Conservation (phyloP, 371 early-diverging fungal genomes). For the Parasitella parasitica region DNA sequence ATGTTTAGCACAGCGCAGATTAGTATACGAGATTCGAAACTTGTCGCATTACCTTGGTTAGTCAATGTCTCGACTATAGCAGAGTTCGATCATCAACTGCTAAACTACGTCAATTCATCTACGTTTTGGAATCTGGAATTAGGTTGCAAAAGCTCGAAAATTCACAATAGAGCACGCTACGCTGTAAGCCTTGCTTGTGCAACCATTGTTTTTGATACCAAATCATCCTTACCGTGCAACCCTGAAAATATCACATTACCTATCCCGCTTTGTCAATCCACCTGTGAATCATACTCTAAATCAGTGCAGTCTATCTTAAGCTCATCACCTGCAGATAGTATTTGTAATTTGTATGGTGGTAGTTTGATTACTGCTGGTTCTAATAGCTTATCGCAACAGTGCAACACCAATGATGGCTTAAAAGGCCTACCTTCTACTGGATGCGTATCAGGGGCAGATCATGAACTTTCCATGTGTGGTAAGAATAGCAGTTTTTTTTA, state of each 20-base stretch:
- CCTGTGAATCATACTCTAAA: constrained; percentile 18
- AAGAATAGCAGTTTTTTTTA: neutral
- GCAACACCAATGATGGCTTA: constrained; percentile 24
- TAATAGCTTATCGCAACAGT: constrained; percentile 15
- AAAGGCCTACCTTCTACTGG: constrained; percentile 13
- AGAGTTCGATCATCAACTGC: constrained; percentile 32
- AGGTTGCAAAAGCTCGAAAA: constrained; percentile 23
- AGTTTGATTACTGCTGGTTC: constrained; percentile 7
- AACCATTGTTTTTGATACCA: constrained; percentile 21
- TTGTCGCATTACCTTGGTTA: constrained; percentile 15
- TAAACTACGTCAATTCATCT: constrained; percentile 23
- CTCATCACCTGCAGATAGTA: constrained; percentile 1
- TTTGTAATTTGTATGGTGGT: constrained; percentile 6
- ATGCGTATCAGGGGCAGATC: constrained; percentile 33
- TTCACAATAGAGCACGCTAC: constrained; percentile 33
- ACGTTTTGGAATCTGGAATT: constrained; percentile 24
- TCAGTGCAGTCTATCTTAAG: constrained; percentile 11
- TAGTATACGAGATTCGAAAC: constrained; percentile 10
- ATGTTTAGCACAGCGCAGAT: constrained; percentile 10
- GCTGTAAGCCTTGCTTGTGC: constrained; percentile 37
- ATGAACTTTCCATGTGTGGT: constrained; percentile 44
- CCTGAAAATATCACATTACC: constrained; percentile 16
- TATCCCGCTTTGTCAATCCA: constrained; percentile 32
- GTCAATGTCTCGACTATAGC: constrained; percentile 26
- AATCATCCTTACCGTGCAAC: constrained; percentile 26